Evolutionary conservation across 805 yeast species (phyloP), one percentile per base, ranked within the genome.

Genomic region (Saccharomycopsis oosterbeekiorum): DNA sequence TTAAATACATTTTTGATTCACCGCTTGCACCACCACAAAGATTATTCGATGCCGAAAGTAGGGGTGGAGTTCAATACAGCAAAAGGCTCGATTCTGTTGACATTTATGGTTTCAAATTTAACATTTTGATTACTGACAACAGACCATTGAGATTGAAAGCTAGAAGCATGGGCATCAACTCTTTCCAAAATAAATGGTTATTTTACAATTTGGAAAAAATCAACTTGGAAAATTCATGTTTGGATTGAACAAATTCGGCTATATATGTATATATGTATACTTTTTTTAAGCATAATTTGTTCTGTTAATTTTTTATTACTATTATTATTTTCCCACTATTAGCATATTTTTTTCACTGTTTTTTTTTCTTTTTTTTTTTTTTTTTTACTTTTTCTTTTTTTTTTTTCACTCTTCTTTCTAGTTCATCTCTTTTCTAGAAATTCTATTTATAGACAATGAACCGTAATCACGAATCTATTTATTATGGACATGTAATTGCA

Each of bases 91-190:
- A 57, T 42, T 63, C 69, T 15, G 60, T 62, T n/a, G 73, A 75
- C 43, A 77, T 84, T 15, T 71, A 72, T 58, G 68, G 70, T 34
- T 82, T 84, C 69, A 74, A 78, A 56, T 83, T 83, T 69, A 83
- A 87, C 64, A 78, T 85, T 34, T 72, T 88, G 57, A 81, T 88
- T 42, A 85, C 92, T 1, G 93, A 88, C 71, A 93, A 88, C 69
- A 74, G 84, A 60, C 86, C 84, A 65, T 84, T 88, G 88, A 75
- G 88, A 64, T 70, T 84, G 50, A 80, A 88, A 65, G 85, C 89
- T 1, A 80, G 82, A 67, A 74, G 82, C 2, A 74, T 79, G n/a
- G 84, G 83, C 0, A 75, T 83, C 47, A 74, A 80, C 6, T 78
- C 82, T 55, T 81, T 77, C 69, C 83, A 81, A 59, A 82, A 86